Evolutionary conservation across 2,329 filamentous ascomycete genomes (phyloP).

Genomic region (Microcyclosporella mali): DNA sequence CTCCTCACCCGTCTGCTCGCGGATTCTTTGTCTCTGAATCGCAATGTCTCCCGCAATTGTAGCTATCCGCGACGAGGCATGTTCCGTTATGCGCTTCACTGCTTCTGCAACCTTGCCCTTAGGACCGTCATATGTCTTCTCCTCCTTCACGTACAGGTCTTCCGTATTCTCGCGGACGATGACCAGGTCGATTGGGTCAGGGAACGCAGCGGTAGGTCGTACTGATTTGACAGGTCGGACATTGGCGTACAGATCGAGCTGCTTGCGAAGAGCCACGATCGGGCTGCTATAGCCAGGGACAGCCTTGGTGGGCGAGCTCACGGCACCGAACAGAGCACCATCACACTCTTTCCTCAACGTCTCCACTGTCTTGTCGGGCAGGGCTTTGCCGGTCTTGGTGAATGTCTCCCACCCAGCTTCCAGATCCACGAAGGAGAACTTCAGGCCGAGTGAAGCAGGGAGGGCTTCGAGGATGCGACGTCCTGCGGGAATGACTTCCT

Average conservation of each 20-base stretch:
- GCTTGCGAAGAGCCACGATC: constrained; percentile 93
- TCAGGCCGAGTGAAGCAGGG: constrained; percentile 80
- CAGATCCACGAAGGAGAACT: constrained; percentile 90
- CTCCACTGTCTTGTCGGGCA: constrained; percentile 86
- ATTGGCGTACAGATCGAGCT: constrained; percentile 92
- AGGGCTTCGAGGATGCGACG: constrained; percentile 88
- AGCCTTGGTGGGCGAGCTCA: constrained; percentile 80
- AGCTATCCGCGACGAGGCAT: constrained; percentile 77
- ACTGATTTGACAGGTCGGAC: constrained; percentile 91
- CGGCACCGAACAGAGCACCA: constrained; percentile 91
- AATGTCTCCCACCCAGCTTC: constrained; percentile 92
- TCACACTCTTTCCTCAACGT: constrained; percentile 87
- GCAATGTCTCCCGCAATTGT: constrained; percentile 94
- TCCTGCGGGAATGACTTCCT: constrained; percentile 93
- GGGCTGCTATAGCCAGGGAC: constrained; percentile 95
- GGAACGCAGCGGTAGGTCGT: constrained; percentile 50
- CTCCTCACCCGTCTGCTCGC: constrained; percentile 55
- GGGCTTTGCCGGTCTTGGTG: constrained; percentile 76
- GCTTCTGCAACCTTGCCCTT: constrained; percentile 85
- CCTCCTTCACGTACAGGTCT: constrained; percentile 96
- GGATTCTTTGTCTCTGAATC: constrained; percentile 73
- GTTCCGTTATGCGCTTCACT: constrained; percentile 92
- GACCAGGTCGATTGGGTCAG: constrained; percentile 75
- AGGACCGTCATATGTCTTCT: constrained; percentile 70
- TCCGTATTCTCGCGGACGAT: constrained; percentile 99